Conservation (phyloP, 139 green algal species). For the Volvox africanus region DNA sequence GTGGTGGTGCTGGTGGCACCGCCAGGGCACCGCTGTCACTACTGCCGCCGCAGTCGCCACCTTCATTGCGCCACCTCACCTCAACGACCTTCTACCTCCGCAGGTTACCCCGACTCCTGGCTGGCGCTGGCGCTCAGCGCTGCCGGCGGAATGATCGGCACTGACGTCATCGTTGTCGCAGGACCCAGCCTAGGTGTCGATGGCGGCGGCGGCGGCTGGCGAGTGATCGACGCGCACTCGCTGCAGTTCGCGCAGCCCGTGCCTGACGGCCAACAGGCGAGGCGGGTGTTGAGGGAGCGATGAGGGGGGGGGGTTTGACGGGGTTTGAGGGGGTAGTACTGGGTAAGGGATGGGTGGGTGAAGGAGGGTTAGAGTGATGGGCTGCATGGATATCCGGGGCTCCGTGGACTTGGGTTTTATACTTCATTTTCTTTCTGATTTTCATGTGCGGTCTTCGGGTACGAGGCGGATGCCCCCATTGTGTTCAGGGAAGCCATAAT, state of each 20-base stretch:
- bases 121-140: conserved; percentile 16
- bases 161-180: conserved; percentile 27
- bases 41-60: too few species aligned
- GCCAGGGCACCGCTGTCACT: too few species aligned
- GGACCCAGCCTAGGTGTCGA: neutral
- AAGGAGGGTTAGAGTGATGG: neutral
- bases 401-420: too few species aligned
- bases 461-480: too few species aligned
- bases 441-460: too few species aligned
- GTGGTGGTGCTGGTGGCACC: too few species aligned
- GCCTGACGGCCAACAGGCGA: neutral
- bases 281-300: neutral
- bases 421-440: too few species aligned
- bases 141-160: conserved; percentile 14
- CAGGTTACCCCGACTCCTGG: conserved; percentile 41
- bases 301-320: neutral
- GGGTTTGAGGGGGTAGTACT: neutral
- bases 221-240: conserved; percentile 1
- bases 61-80: too few species aligned
- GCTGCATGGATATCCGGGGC: too few species aligned
- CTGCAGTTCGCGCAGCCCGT: conserved; percentile 2
- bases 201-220: neutral
- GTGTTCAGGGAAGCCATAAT: too few species aligned
- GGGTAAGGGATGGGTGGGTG: too few species aligned
- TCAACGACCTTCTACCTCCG: too few species aligned